Evolutionary conservation across 495 filamentous ascomycete species (phyloP), one percentile per base, ranked within the genome.

Genomic region (Xylaria intraflava): DNA sequence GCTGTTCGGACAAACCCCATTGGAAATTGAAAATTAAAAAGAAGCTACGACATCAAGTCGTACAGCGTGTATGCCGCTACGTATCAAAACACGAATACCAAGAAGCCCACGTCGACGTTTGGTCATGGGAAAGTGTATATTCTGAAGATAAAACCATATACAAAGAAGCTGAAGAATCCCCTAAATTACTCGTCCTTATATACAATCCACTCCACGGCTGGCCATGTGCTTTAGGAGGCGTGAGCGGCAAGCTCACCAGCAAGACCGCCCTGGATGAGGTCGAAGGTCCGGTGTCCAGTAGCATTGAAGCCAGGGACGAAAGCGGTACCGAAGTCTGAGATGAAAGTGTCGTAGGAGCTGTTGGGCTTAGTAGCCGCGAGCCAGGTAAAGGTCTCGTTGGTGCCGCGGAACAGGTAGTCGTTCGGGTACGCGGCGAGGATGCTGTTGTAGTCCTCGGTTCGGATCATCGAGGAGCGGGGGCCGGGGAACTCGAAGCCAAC

Each of bases 401-500:
- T 51, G 9, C 55, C 56, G 1, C 36, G 26, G 44, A 53, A 65
- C 46, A 75, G 59, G 31, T 65, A 60, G 29, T 60, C 49, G 16
- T 62, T 65, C 36, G 69, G 71, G 58, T 68, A 75, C 60, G 64
- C 70, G 57, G 29, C 36, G 55, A 79, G 38, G 17, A 68, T 36
- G 44, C 63, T 66, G 35, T 71, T 64, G 52, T 72, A 74, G 33
- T 75, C 52, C 20, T 33, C 45, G 27, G 47, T 11, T 20, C 38
- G 41, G 38, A 55, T 55, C n/a, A 55, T 20, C 14, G 52, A 27
- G 9, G 49, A 39, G 27, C 62, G 55, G 7, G 73, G 72, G 0
- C 76, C 76, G 0, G 45, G 6, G 53, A 82, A 74, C 46, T 83
- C 80, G 6, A 72, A 69, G 6, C 50, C 14, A 29, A 80, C 74